Base-by-base conservation (phyloP, 2,329 filamentous ascomycete species). In the Plectosphaerella sp. region DNA sequence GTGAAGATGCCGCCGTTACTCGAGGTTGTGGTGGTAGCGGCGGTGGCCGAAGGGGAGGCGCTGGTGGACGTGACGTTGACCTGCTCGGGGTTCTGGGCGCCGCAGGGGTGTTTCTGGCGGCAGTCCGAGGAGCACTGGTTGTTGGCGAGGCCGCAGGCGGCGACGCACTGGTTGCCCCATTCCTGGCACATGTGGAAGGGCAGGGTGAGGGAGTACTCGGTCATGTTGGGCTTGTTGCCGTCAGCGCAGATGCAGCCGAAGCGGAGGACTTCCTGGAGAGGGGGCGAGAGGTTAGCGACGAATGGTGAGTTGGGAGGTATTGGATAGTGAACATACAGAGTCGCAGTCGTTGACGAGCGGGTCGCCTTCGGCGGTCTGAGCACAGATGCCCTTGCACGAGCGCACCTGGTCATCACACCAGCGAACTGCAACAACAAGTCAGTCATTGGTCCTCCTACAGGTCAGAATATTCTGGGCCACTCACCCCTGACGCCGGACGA, bases 151-250 rank as follows among this genome's bases (percentile, higher is more conserved):
- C 69, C 72, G 69, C 88, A 91, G 53, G 56, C 68, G 2, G 58
- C 63, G 12, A 87, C 83, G 66, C 87, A 91, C 69, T 90, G 81
- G 66, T 74, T 83, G 61, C 82, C 86, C 78, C 80, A 90, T 70
- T 87, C 78, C 46, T 77, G 78, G 79, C 89, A 94, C 61, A 84
- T 78, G 72, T 85, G 89, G 78, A 83, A 93, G 35, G 89, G 89
- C 24, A 94, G 75, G 1, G 89, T 92, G 60, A 90, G 78, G 18
- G 85, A 86, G 78, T 87, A 94, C 70, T 92, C 79, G 62, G 86
- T 83, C 47, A 89, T 71, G 71, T 92, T 91, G 59, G 89, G 89
- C 49, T 79, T 71, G 56, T 78, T 66, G 65, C 82, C 80, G 64
- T 87, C 77, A 57, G 78, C 76, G 74, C 89, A 94, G 60, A 90